Percentiles rank a stretch among this genome's conserved stretches.
Conservation (phyloP, 768 basidiomycete species). For the Chalciporus piperatus region DNA sequence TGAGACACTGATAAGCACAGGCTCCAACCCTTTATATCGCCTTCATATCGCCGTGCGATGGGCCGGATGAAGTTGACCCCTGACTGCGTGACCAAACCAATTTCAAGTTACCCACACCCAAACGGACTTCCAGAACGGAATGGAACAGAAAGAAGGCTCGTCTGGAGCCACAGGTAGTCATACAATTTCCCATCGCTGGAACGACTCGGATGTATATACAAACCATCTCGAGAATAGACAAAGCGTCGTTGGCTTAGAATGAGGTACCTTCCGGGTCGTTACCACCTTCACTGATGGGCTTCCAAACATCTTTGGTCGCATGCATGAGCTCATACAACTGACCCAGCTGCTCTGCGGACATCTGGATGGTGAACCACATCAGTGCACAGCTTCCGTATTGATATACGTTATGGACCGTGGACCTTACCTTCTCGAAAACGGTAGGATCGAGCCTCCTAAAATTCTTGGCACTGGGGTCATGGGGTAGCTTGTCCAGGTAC, state of each 20-base stretch:
- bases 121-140: neutral
- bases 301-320: conserved; percentile 86
- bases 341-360: conserved; percentile 87
- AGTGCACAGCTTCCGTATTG: neutral
- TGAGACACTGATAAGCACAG: neutral
- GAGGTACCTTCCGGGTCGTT: conserved; percentile 4
- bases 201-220: conserved; percentile 4
- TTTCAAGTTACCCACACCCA: neutral
- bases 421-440: conserved; percentile 68
- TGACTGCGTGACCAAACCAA: conserved; percentile 1
- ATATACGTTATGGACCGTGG: neutral
- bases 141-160: neutral
- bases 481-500: conserved; percentile 76
- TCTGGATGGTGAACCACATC: conserved; percentile 40
- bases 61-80: conserved; percentile 3
- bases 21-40: conserved; percentile 13
- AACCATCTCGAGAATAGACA: neutral
- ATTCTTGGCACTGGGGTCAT: conserved; percentile 33
- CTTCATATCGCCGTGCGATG: conserved; percentile 15
- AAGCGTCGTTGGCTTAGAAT: conserved; percentile 7
- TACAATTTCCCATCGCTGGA: neutral
- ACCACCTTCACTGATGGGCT: conserved; percentile 37
- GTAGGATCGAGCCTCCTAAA: conserved; percentile 72
- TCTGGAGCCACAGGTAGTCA: neutral
- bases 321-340: conserved; percentile 96